Base-by-base conservation (phyloP, 257 asterid genomes). In the Nicotiana noctiflora region DNA sequence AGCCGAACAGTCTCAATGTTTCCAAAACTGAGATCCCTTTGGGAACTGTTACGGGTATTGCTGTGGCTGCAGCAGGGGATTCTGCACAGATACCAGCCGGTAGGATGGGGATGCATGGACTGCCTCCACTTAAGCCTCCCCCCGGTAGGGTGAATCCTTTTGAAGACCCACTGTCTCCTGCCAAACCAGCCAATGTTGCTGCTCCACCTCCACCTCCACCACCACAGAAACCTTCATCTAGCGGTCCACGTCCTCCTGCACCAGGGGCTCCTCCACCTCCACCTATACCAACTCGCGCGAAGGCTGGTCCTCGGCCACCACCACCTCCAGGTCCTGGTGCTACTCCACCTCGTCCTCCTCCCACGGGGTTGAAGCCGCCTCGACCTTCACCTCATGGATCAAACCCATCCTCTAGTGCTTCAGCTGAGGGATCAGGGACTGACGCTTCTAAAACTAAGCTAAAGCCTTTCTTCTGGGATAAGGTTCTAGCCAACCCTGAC, bases 381-480 rank as follows among this genome's bases (percentile, higher is more conserved):
- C n/a, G 86, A 44, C 87, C 88, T 82, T 81, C 75, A 5, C 90
- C 92, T 57, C 84, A 85, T 44, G 97, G 89, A 23, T 89, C 88
- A 81, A 84, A 75, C 74, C 83, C 90, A 37, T 87, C 93, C 55
- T 46, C 86, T 62, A 83, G 89, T 66, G 72, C 76, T 57, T 65
- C 89, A 1, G 57, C 49, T 61, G 92, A 87, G 77, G 92, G 81
- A 31, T 84, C 81, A 63, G 91, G 86, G 75, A 88, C 85, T 46
- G 94, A 87, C 76, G 82, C 83, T 78, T 82, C 88, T 82, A 93
- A 91, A 88, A 55, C 97, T 32, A 95, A 95, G 87, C 86, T 95
- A 88, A 95, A 95, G 89, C 98, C 98, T 49, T 95, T 95, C 92
- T 95, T 95, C 87, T 95, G 98, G 98, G 98, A 93, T 86, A 95